Base-by-base conservation (phyloP, 2,329 filamentous ascomycete genomes). In the Plenodomus tracheiphilus region DNA sequence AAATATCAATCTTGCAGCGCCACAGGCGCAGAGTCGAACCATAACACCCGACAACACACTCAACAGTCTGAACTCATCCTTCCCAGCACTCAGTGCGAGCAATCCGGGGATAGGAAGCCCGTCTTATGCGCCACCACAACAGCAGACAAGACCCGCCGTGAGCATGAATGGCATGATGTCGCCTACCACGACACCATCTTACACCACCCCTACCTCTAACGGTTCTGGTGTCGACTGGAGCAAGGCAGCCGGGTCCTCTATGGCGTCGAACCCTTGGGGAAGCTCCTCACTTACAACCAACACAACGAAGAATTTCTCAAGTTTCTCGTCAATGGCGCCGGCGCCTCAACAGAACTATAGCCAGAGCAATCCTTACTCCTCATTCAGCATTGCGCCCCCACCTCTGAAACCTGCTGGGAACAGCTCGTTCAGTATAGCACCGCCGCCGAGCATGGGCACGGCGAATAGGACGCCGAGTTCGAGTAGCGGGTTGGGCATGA, bases 321-420 rank as follows among this genome's bases (percentile, higher is more conserved):
- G 77, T 15, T 74, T 71, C 51, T 83, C 47, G 78, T 83, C 47
- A 77, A 83, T 70, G 82, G 81, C 81, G 72, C 79, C 15, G 66
- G 80, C 51, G 16, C 58, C 55, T 4, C 46, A 58, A 17, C 61
- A 62, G 16, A 22, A 54, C 15, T 55, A 58, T 22, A 37, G 49
- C 18, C 56, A 67, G 20, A 59, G 56, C 16, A 65, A 57, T 41
- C 65, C 67, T 4, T 73, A 69, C 30, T 68, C 71, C 13, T 56
- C 64, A 1, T 72, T 73, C 40, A 65, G 64, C 32, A 74, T 74
- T 35, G 65, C 70, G n/a, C 72, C 72, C n/a, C 70, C 73, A 5
- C 68, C 71, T 2, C 17, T 25, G 15, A 65, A 59, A 32, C 36
- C 57, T 2, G 41, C 39, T 11, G 54, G 41, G 10, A 58, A 38